Percentiles rank a stretch among this genome's conserved stretches.
phyloP scores from a whole-genome alignment of 106 monocot species.

The Acorus gramineus region DNA sequence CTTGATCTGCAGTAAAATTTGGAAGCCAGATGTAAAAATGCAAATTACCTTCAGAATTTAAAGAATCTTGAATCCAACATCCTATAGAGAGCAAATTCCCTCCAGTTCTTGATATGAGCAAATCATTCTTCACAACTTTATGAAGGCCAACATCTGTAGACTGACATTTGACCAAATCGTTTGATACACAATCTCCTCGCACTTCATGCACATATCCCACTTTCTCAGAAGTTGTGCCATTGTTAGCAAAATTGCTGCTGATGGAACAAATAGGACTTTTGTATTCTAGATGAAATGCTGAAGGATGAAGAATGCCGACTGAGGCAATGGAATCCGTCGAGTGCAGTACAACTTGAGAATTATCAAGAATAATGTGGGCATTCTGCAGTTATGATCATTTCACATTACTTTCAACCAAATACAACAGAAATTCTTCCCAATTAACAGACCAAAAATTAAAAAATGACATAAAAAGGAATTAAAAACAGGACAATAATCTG shows the following conservation, averaged over 20 bases:
- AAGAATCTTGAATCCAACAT: slow-evolving; percentile 59
- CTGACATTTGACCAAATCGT: slow-evolving; percentile 17
- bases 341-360: slow-evolving; percentile 69
- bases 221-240: slow-evolving; percentile 11
- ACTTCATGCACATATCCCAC: slow-evolving; percentile 29
- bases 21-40: background rate
- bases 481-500: no score
- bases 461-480: no score
- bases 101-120: slow-evolving; percentile 50
- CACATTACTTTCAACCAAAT: slow-evolving; percentile 3
- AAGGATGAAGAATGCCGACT: slow-evolving; percentile 88
- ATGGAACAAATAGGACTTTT: slow-evolving; percentile 19
- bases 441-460: no score
- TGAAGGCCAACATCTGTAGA: slow-evolving; percentile 8
- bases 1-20: no score
- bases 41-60: slow-evolving; percentile 35
- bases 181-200: slow-evolving; percentile 21
- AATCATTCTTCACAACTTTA: slow-evolving; percentile 8
- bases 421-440: background rate
- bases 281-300: slow-evolving; percentile 57
- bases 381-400: slow-evolving; percentile 40
- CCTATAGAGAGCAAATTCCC: slow-evolving; percentile 50
- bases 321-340: slow-evolving; percentile 82
- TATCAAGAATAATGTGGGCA: slow-evolving; percentile 81
- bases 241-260: slow-evolving; percentile 1